Base-by-base conservation (phyloP, 345 rosid species). In the Citrus inodora region DNA sequence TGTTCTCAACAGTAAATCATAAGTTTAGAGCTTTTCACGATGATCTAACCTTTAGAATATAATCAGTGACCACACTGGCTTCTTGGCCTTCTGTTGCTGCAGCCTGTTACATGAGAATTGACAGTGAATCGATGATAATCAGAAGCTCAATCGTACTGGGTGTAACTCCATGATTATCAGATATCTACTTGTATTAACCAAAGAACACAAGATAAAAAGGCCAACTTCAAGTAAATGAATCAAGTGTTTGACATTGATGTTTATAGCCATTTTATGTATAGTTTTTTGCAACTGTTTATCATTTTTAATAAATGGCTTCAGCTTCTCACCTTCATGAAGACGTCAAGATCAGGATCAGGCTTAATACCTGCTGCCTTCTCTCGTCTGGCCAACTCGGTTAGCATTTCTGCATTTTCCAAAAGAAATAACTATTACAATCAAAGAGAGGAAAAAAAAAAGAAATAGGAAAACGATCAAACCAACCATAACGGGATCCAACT, bases 11-110 rank as follows among this genome's bases (percentile, higher is more conserved):
- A 9, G 8, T 4, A 1, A 28, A 14, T 1, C 30, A 42, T 4
- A n/a, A 14, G 27, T 46, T 22, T 14, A 17, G 25, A 25, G 7
- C 22, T 10, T 28, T 62, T 30, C 32, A 14, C 1, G 6, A 7
- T 53, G 21, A 66, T 4, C 19, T n/a, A 72, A 87, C 93, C 91
- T 88, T 90, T 13, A 88, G 64, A 58, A 84, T 40, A 79, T 90
- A 88, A 78, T 90, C 91, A 7, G 87, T 81, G 68, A 87, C 79
- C 25, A 90, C 87, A 75, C 42, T 82, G 10, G 86, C 71, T 70
- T 88, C 85, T 61, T 87, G 87, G 56, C 86, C 89, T 55, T 82
- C 86, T 74, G 79, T 76, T 71, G 90, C 83, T 60, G 67, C 74
- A 25, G 93, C 90, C 91, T 90, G 58, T 5, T 16, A 53, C 6